Conservation (phyloP, 2,329 filamentous ascomycete species). For the Meredithiella fracta region DNA sequence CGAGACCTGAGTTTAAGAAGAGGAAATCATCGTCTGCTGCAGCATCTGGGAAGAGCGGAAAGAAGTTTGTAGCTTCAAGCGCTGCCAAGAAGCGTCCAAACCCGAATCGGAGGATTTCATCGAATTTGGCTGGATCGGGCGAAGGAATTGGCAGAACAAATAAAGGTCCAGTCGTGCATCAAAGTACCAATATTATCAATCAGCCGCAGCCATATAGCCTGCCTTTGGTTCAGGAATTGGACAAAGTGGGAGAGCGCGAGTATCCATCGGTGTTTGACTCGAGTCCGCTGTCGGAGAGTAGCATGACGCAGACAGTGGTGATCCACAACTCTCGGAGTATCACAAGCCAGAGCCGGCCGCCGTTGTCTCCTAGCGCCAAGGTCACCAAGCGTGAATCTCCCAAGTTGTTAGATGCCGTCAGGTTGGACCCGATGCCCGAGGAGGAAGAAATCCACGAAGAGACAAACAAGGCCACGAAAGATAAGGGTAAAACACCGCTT, state of each 20-base stretch:
- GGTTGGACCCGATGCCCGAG: slow-evolving; percentile 8
- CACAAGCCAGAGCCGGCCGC: neutral
- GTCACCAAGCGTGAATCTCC: neutral
- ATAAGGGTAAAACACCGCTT: neutral
- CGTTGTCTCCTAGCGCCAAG: neutral
- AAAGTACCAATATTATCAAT: neutral
- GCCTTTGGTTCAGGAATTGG: too few species aligned
- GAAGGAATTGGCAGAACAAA: neutral
- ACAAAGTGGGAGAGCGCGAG: too few species aligned
- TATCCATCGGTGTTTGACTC: too few species aligned
- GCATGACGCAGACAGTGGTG: neutral
- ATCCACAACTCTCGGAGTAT: slow-evolving; percentile 4
- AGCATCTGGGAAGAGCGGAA: slow-evolving; percentile 17
- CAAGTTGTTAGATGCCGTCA: neutral
- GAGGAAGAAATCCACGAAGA: slow-evolving; percentile 6
- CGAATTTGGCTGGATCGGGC: neutral
- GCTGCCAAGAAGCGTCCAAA: slow-evolving; percentile 16
- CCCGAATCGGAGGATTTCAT: neutral
- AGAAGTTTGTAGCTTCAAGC: slow-evolving; percentile 21
- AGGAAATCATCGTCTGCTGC: neutral
- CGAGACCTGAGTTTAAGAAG: slow-evolving; percentile 21
- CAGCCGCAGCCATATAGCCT: too few species aligned
- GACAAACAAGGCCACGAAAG: slow-evolving; percentile 4
- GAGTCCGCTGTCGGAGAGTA: too few species aligned
- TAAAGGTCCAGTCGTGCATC: neutral